Conservation (phyloP, 2,329 filamentous ascomycete species). For the Colletotrichum camelliae region DNA sequence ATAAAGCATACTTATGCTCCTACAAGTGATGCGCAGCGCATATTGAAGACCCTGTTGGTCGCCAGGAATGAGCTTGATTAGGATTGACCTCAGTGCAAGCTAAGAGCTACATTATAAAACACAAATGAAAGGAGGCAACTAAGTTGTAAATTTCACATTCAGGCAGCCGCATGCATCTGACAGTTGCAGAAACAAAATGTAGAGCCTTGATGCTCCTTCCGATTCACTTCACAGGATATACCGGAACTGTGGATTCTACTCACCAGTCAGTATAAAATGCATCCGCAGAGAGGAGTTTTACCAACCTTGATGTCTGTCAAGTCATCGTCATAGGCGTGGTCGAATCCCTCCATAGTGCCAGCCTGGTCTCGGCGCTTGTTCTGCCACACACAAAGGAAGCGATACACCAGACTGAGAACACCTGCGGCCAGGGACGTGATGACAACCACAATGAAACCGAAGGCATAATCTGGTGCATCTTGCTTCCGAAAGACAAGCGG, state of each 20-base stretch:
- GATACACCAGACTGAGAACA: constrained; percentile 46
- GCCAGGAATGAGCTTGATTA: background rate
- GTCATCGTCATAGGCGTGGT: constrained; percentile 58
- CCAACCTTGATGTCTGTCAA: constrained; percentile 47
- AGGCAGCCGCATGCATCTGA: background rate
- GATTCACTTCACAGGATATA: constrained; percentile 22
- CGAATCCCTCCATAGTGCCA: constrained; percentile 51
- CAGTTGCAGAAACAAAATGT: background rate
- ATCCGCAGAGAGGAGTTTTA: background rate
- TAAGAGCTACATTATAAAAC: background rate
- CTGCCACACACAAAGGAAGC: constrained; percentile 46
- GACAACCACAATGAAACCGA: constrained; percentile 40
- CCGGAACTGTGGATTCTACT: constrained; percentile 30
- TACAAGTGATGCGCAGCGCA: background rate
- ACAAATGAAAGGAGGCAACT: background rate
- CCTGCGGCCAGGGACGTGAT: constrained; percentile 33
- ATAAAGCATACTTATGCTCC: background rate
- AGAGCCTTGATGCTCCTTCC: background rate
- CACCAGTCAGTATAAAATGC: background rate
- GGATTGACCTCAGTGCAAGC: background rate
- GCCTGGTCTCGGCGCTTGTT: constrained; percentile 47
- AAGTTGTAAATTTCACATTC: background rate
- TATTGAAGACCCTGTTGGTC: background rate
- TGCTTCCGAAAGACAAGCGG: constrained; percentile 45
- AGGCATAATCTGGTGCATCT: constrained; percentile 33